Conservation (phyloP, 2,329 filamentous ascomycete species). For the Trichophyton rubrum region DNA sequence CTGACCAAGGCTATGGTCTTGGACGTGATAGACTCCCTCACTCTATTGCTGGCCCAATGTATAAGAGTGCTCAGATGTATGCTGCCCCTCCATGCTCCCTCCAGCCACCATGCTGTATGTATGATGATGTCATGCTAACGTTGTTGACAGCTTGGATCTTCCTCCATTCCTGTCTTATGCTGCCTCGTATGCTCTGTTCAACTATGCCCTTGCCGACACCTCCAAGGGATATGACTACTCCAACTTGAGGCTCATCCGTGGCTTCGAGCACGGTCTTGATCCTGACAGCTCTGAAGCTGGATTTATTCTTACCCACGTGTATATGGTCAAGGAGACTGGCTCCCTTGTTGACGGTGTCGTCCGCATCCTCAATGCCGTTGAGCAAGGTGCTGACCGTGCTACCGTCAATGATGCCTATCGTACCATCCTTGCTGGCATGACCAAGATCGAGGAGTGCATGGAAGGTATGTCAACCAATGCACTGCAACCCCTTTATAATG, state of each 20-base stretch:
- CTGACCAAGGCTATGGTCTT: slow-evolving; percentile 62
- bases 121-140: slow-evolving; percentile 6
- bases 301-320: slow-evolving; percentile 89
- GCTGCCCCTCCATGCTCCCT: slow-evolving; percentile 28
- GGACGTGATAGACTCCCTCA: slow-evolving; percentile 61
- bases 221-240: slow-evolving; percentile 42
- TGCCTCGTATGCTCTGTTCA: slow-evolving; percentile 50
- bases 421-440: slow-evolving; percentile 50
- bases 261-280: slow-evolving; percentile 82
- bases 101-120: background rate
- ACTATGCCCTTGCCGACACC: slow-evolving; percentile 49
- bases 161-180: slow-evolving; percentile 87
- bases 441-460: slow-evolving; percentile 66
- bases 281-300: slow-evolving; percentile 80
- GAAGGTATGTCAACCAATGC: slow-evolving; percentile 42
- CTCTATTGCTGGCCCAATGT: slow-evolving; percentile 67
- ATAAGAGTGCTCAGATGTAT: slow-evolving; percentile 73
- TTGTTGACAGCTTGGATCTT: slow-evolving; percentile 49
- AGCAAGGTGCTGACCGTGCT: slow-evolving; percentile 38
- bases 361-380: slow-evolving; percentile 49
- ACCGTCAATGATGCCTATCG: slow-evolving; percentile 53
- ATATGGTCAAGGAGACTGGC: slow-evolving; percentile 84
- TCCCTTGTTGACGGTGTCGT: slow-evolving; percentile 62
- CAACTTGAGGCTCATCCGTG: slow-evolving; percentile 71
- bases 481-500: background rate